These are phyloP conservation scores for Apiospora pterosperma DNA, from an alignment of 2,329 filamentous ascomycete genomes.

Conservation along the genomic window DNA sequence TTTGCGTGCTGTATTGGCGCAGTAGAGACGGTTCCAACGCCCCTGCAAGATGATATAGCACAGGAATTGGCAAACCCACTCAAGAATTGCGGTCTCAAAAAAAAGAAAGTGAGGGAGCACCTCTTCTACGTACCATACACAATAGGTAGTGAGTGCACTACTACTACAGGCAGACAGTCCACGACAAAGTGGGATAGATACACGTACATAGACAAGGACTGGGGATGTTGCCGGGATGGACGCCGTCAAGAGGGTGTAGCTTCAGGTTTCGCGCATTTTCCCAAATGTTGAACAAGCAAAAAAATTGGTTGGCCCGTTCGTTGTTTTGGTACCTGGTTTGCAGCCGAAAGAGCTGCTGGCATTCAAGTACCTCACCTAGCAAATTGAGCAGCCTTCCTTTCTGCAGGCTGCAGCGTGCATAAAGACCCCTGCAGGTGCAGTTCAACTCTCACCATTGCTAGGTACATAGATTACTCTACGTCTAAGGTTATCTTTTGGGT, in stretches of 20 bases:
- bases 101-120: background rate
- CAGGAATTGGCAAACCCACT: background rate
- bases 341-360: background rate
- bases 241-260: background rate
- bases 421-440: background rate
- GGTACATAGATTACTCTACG: background rate
- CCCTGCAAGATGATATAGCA: background rate
- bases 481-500: background rate
- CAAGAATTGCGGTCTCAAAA: background rate
- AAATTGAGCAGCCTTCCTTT: background rate
- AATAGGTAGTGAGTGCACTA: no score
- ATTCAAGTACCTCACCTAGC: background rate
- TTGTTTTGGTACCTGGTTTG: background rate
- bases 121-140: background rate
- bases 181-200: constrained; percentile 1
- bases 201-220: background rate
- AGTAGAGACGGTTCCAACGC: constrained; percentile 1
- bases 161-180: background rate
- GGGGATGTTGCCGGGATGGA: background rate
- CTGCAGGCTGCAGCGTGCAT: background rate
- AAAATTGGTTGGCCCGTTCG: constrained; percentile 9
- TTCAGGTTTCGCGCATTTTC: constrained; percentile 4
- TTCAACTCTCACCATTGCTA: background rate
- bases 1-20: background rate
- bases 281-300: constrained; percentile 15